A percentile compares a stretch with the other conserved stretches of the same genome.
Evolutionary conservation across 2,329 filamentous ascomycete species (phyloP).

Genomic region (Bipolaris zeicola): DNA sequence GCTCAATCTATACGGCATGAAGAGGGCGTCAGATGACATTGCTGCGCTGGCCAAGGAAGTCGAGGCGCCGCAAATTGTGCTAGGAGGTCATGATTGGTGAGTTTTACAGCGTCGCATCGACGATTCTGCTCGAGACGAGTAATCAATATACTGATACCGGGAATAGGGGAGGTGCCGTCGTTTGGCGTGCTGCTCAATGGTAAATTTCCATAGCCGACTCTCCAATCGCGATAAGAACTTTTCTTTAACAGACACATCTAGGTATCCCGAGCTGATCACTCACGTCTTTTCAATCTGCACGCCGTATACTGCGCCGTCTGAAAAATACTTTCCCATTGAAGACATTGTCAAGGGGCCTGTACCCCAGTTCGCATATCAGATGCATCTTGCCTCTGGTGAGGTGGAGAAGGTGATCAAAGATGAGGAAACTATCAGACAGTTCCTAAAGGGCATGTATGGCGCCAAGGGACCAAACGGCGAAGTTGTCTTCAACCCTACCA

Average conservation of each 20-base stretch:
- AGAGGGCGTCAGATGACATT: constrained; percentile 73
- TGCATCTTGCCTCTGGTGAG: constrained; percentile 74
- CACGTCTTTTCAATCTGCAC: constrained; percentile 80
- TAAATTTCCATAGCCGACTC: not conserved
- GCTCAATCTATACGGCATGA: constrained; percentile 69
- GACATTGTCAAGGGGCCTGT: constrained; percentile 62
- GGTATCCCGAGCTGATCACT: constrained; percentile 67
- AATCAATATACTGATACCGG: constrained; percentile 6
- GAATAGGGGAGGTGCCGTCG: constrained; percentile 72
- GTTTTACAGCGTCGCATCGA: not conserved
- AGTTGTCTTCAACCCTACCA: constrained; percentile 61
- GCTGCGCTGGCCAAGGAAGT: constrained; percentile 70
- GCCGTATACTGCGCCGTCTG: constrained; percentile 66
- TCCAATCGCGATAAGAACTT: not conserved
- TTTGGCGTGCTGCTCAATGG: constrained; percentile 76
- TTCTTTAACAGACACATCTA: not conserved
- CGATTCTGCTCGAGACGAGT: not conserved
- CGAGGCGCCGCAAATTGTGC: constrained; percentile 66
- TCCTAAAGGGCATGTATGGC: constrained; percentile 75
- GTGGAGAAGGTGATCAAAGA: constrained; percentile 55
- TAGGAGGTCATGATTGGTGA: constrained; percentile 88
- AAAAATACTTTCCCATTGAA: constrained; percentile 62
- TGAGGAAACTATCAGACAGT: constrained; percentile 67
- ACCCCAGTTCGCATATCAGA: constrained; percentile 81
- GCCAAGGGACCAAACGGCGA: constrained; percentile 64